Base-by-base conservation (phyloP, 495 filamentous ascomycete genomes). In the Aspergillus baeticus region DNA sequence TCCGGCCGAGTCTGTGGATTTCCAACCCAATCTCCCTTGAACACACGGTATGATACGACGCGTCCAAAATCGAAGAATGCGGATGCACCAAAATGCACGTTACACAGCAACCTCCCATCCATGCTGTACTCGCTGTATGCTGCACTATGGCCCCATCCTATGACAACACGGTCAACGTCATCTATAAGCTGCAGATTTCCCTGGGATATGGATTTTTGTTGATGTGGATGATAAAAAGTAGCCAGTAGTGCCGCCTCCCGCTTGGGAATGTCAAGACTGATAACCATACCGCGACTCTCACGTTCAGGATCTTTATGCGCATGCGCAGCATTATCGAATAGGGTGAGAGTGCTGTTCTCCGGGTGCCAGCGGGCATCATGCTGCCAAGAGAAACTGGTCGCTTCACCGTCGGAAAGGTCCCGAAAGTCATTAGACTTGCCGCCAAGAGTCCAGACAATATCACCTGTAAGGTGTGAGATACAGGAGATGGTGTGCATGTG, bases 81-180 rank as follows among this genome's bases (percentile, higher is more conserved):
- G 18, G 67, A 70, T 1, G 73, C 69, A 7, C 67, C 69, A 39
- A 72, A 73, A 50, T 72, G 71, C 13, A 69, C 63, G 46, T 76
- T 64, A 56, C 81, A 83, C 5, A 82, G 56, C 10, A 78, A 57
- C 8, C 74, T 71, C 0, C 84, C 84, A 17, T 81, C 69, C 0
- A 67, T 54, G 0, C 70, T 74, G 61, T 77, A 85, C 57, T 87
- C 83, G 1, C 77, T 85, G 51, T 79, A 74, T 6, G 77, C 77
- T 0, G 80, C 76, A 35, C 74, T 74, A 36, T 80, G 79, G 7
- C 82, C 83, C 82, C 81, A 86, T 49, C 79, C 81, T 13, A 85
- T 74, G 11, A 85, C 63, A 7, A 77, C 72, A 36, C 84, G 81
- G 1, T 80, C 82, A 10, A 50, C 66, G 47, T 72, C 62, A 0